Base-by-base conservation (phyloP, 129 eudicot genomes). In the Cynara cardunculus region DNA sequence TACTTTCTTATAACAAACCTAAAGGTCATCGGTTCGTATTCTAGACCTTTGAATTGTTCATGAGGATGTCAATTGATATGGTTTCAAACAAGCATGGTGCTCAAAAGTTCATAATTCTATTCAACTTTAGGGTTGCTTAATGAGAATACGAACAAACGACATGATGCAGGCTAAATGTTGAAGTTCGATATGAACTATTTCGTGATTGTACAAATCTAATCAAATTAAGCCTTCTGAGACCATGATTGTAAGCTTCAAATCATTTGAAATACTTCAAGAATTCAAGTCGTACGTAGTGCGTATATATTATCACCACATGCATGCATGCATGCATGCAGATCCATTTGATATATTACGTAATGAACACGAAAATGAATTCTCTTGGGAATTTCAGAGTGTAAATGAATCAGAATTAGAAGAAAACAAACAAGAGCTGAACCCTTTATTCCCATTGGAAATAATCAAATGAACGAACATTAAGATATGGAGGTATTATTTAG, bases 381-480 rank as follows among this genome's bases (percentile, higher is more conserved):
- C 65, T 18, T 56, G 65, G 65, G 24, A 56, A 56, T 56, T 18
- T 56, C 9, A 18, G 1, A 14, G 65, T 56, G 65, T 4, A n/a
- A 56, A 56, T 56, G 24, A 18, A 56, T 1, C 65, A 56, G 8
- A 56, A 56, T 56, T 18, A 31, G 1, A 16, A 13, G 27, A 80
- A 28, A 80, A 44, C 79, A 13, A 61, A 62, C 78, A 30, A 72
- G 66, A 73, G 39, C 84, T 39, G 35, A 62, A 73, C 16, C 27
- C 32, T 35, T 65, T 73, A 65, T 70, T 70, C 69, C 30, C 24
- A 1, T 22, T 62, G 41, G 19, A 25, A 74, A 41, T 80, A 21
- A 67, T 74, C 80, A 81, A 66, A 75, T n/a, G 16, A 75, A 82
- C 0, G 19, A 81, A 72, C 27, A 49, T 56, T n/a, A 59, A 81